Evolutionary conservation across 2,329 filamentous ascomycete species (phyloP), one percentile per base, ranked within the genome.

Genomic region (Talaromyces islandicus): DNA sequence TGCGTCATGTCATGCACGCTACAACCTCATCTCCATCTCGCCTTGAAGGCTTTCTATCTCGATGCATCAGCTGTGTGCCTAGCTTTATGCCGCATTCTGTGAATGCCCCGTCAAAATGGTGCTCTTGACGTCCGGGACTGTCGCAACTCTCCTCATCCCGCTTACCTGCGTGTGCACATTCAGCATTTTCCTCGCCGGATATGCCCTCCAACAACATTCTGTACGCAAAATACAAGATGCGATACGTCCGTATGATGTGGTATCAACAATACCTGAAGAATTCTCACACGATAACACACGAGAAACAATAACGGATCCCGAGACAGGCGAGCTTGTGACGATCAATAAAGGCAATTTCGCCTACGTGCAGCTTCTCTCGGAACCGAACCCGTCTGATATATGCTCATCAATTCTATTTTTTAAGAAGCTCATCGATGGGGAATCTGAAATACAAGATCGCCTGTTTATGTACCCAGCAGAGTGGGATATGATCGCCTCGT

Each of bases 131-230:
- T 74, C 76, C 35, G 78, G 76, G 9, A 75, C 75, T 14, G 74
- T 80, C 41, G 77, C 77, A 14, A 70, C 74, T 46, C 72, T 77
- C 35, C 60, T 79, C 61, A 79, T 77, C 25, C 72, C 75, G 38
- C 69, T 80, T 25, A 89, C 96, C 61, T 78, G 90, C 64, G 72
- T 90, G 27, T 96, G 91, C 75, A 96, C 92, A 3, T 74, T 87
- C 41, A 84, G 92, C 4, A 85, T 97, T 27, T 97, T 97, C 73
- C 81, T 96, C 32, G 91, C 90, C 56, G 92, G 92, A 68, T 96
- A 95, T 73, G 84, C 87, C 3, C 83, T 96, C 57, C 92, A 97
- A 70, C 92, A 97, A 74, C 86, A 91, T 67, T 94, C 91, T 0
- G 85, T 96, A 4, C 84, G 83, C 63, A 88, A 88, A 67, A 82